Evolutionary conservation across 805 yeast genomes (phyloP), one percentile per base, ranked within the genome.

Genomic region (Nakazawaea populi): DNA sequence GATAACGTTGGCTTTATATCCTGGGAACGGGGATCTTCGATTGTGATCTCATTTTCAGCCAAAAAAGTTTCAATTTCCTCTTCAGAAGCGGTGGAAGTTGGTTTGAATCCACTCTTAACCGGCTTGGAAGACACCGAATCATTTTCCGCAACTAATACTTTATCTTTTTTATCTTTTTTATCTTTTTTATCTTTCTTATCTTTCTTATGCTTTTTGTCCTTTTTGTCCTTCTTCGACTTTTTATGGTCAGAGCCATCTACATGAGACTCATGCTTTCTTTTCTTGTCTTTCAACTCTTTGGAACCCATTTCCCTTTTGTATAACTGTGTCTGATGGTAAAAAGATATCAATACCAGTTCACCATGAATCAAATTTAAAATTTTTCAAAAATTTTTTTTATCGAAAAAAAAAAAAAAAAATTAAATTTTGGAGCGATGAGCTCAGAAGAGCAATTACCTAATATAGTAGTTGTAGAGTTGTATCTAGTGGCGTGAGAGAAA

Each of bases 11-110:
- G 98, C 55, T 83, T 76, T 47, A 86, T 64, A 18, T 73, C 65
- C n/a, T 69, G 59, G 37, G 72, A 64, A 11, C 53, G 44, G 34
- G 87, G 82, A 62, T 88, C 96, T 56, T 88, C 95, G 47, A 91
- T 78, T 12, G 85, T 76, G 46, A 90, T 91, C 57, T 87, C 92
- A 66, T 91, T 88, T 30, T 77, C 81, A 49, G 73, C 66, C 56
- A 83, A 73, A 63, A 87, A 94, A 6, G 71, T 67, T 45, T 80
- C 83, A 51, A 87, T 70, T 7, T 83, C 89, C 6, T 76, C 62
- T 56, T 77, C 78, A 5, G 85, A 71, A 41, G 74, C 62, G 18
- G 64, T 55, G 12, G 74, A 55, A 47, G 76, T 65, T 12, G 69
- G 69, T 12, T 65, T 59, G 11, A 38, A 51, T 39, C 28, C 51